Percentiles rank a stretch among this genome's conserved stretches.
Conservation (phyloP, 2,329 filamentous ascomycete species). For the Fusarium metavorans region DNA sequence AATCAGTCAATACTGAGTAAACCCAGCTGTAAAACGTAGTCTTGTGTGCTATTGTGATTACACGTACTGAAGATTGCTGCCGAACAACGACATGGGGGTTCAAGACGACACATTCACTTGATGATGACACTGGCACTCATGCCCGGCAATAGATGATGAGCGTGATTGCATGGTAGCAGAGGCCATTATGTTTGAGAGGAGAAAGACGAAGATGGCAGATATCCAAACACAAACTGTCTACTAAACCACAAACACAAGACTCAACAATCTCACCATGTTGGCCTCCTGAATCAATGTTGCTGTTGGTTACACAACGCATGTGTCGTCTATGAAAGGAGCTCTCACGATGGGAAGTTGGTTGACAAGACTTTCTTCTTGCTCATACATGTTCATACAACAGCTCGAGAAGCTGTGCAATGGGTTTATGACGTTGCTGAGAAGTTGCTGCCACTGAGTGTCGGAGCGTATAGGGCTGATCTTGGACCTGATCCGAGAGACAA, state of each 20-base stretch:
- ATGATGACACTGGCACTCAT: background rate
- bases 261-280: background rate
- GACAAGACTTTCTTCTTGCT: background rate
- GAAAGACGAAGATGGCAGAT: background rate
- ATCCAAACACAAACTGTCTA: background rate
- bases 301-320: background rate
- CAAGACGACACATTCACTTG: background rate
- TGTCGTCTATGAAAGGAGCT: background rate
- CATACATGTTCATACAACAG: conserved; percentile 16
- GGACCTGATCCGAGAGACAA: conserved; percentile 71
- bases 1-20: background rate
- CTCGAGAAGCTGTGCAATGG: conserved; percentile 60
- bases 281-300: background rate
- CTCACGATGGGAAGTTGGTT: background rate
- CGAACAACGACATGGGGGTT: background rate
- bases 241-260: background rate
- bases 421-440: conserved; percentile 64
- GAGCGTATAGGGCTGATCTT: conserved; percentile 71
- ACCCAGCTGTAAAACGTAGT: background rate
- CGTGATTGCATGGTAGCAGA: background rate
- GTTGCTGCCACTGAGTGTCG: conserved; percentile 63
- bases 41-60: background rate
- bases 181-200: background rate
- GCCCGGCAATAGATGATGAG: background rate
- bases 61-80: background rate